These are phyloP conservation scores for Fusarium sp. DNA, from an alignment of 2,329 filamentous ascomycete species.

Conservation along the genomic window DNA sequence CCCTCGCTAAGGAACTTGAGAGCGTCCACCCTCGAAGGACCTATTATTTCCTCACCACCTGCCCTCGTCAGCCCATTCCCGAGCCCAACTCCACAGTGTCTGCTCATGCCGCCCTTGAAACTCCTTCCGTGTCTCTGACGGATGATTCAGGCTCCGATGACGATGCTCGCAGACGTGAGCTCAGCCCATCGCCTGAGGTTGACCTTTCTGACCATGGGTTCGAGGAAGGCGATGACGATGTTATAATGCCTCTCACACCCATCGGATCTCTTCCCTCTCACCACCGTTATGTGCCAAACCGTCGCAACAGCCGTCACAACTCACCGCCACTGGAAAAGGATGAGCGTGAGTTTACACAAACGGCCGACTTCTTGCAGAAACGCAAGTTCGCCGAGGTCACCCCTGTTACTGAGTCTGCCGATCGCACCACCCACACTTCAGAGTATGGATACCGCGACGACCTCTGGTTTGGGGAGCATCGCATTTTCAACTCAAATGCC, in stretches of 20 bases:
- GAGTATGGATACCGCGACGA: slow-evolving; percentile 61
- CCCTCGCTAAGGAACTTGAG: slow-evolving; percentile 92
- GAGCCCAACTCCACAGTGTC: slow-evolving; percentile 52
- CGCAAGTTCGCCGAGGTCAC: slow-evolving; percentile 66
- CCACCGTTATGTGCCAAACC: slow-evolving; percentile 54
- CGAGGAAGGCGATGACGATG: slow-evolving; percentile 76
- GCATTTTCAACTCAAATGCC: slow-evolving; percentile 52
- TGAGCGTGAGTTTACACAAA: slow-evolving; percentile 97
- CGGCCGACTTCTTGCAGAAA: slow-evolving; percentile 84
- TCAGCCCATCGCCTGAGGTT: slow-evolving; percentile 93
- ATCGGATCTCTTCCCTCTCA: slow-evolving; percentile 72
- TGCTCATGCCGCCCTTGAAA: slow-evolving; percentile 69
- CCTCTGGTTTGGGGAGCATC: slow-evolving; percentile 65
- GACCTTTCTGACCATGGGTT: slow-evolving; percentile 90
- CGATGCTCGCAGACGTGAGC: slow-evolving; percentile 74
- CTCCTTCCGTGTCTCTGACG: slow-evolving; percentile 81
- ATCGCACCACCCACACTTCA: slow-evolving; percentile 47
- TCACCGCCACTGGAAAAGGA: slow-evolving; percentile 93
- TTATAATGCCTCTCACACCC: slow-evolving; percentile 70
- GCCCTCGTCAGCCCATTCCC: slow-evolving; percentile 83
- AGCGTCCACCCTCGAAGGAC: slow-evolving; percentile 92
- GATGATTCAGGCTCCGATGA: slow-evolving; percentile 73
- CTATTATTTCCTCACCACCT: slow-evolving; percentile 96
- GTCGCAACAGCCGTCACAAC: slow-evolving; percentile 69
- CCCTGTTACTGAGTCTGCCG: slow-evolving; percentile 46